These are phyloP conservation scores for Triticum monococcum DNA, from an alignment of 176 grass and related monocot species.

Conservation along the genomic window DNA sequence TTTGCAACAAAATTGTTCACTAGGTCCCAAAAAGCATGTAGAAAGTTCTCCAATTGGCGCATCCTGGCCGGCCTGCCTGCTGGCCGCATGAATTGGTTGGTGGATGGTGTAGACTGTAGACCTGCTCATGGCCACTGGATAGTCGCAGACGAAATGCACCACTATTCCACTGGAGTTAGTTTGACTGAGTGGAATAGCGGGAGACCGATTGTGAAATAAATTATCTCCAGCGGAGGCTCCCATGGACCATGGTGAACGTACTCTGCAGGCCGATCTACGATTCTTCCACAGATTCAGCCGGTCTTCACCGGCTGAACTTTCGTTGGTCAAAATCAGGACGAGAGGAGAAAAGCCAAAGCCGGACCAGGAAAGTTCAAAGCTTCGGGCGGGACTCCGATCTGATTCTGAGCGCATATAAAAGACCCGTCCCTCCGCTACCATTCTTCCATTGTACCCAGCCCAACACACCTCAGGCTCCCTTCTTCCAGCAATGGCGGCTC, in stretches of 20 bases:
- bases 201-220: neutral
- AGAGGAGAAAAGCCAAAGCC: no score
- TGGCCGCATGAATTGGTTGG: neutral
- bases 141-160: neutral
- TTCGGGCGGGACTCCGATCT: no score
- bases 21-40: neutral
- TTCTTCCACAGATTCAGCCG: neutral
- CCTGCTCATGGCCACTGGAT: neutral
- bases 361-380: no score
- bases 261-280: neutral
- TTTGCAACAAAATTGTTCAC: neutral
- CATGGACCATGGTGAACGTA: no score
- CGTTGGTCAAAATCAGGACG: neutral
- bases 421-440: no score
- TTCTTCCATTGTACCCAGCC: neutral
- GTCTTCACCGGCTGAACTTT: neutral
- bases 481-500: constrained; percentile 11
- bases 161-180: neutral
- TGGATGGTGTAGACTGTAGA: neutral
- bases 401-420: no score
- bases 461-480: neutral
- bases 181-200: no score
- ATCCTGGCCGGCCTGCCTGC: no score
- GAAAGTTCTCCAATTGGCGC: neutral
- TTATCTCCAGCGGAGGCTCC: neutral